Conservation (phyloP, 2,329 filamentous ascomycete genomes). For the Pseudogymnoascus sp. region DNA sequence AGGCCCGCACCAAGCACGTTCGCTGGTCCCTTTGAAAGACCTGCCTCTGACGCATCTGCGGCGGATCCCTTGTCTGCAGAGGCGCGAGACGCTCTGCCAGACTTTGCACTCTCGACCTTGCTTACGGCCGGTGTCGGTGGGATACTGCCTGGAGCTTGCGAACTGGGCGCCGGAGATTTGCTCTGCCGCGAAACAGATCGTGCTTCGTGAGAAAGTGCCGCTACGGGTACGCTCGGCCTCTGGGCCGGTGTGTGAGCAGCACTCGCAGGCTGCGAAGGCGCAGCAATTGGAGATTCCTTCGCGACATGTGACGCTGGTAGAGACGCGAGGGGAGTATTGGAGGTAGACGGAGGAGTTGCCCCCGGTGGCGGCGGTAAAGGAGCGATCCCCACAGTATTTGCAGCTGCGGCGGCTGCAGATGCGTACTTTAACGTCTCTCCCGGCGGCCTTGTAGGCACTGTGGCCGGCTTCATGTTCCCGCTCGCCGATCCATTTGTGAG, state of each 20-base stretch:
- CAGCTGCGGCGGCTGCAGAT: conserved; percentile 87
- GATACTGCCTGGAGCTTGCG: conserved; percentile 34
- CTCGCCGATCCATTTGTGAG: conserved; percentile 51
- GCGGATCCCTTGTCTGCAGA: conserved; percentile 19
- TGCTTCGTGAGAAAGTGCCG: conserved; percentile 31
- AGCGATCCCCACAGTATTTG: conserved; percentile 86
- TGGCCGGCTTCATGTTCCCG: conserved; percentile 82
- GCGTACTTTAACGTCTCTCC: conserved; percentile 94
- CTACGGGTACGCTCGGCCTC: conserved; percentile 28
- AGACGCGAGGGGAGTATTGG: conserved; percentile 26
- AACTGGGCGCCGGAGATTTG: conserved; percentile 43
- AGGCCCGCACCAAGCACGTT: not conserved
- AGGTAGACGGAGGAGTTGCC: conserved; percentile 39
- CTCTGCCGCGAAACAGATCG: conserved; percentile 31
- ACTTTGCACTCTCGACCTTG: conserved; percentile 31
- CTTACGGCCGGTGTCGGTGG: conserved; percentile 39
- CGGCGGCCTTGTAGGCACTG: conserved; percentile 71
- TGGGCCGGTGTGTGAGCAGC: conserved; percentile 27
- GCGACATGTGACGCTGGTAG: conserved; percentile 43
- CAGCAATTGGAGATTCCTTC: conserved; percentile 46
- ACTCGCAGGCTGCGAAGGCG: conserved; percentile 37
- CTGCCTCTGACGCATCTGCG: conserved; percentile 33
- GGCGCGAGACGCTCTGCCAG: conserved; percentile 17
- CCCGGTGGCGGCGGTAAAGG: conserved; percentile 86
- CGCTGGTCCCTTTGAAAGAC: not conserved